Conservation (phyloP, 768 basidiomycete species). For the Leccinum subtestaceum region DNA sequence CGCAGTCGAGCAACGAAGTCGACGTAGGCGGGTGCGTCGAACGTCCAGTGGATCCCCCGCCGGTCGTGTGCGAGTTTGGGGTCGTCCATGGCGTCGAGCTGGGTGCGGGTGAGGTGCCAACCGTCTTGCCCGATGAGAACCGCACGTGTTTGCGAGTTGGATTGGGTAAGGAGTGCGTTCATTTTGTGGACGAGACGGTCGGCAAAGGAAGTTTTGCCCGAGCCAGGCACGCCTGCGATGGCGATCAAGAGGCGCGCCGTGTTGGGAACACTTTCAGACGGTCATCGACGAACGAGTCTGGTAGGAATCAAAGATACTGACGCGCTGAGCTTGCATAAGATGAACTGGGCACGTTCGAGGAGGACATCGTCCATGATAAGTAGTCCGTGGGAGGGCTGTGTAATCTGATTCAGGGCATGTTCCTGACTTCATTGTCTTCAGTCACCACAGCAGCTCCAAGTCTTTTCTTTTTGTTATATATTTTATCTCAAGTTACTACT, state of each 20-base stretch:
- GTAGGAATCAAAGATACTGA: conserved; percentile 21
- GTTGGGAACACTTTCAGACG: conserved; percentile 13
- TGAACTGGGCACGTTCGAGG: conserved; percentile 27
- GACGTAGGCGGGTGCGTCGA: conserved; percentile 72
- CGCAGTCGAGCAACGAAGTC: conserved; percentile 62
- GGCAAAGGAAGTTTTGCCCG: conserved; percentile 82
- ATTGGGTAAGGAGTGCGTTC: conserved; percentile 41
- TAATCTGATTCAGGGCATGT: not conserved
- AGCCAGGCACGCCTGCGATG: conserved; percentile 77
- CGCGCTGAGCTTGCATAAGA: conserved; percentile 39
- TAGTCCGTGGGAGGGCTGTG: not conserved
- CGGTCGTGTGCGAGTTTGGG: conserved; percentile 74
- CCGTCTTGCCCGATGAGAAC: conserved; percentile 84
- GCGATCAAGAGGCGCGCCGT: conserved; percentile 61
- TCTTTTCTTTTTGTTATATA: not conserved
- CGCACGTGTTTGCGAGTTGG: conserved; percentile 32
- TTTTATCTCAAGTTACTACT: too few species aligned
- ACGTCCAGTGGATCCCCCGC: conserved; percentile 90
- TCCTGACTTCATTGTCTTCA: not conserved
- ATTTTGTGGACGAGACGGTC: conserved; percentile 49
- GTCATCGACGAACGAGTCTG: not conserved
- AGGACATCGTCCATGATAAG: conserved; percentile 37
- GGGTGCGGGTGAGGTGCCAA: conserved; percentile 83
- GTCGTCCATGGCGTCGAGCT: conserved; percentile 74
- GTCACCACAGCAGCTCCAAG: not conserved